A percentile compares a stretch with the other conserved stretches of the same genome.
phyloP scores from a whole-genome alignment of 768 basidiomycete genomes.

The Lyophyllum semitale region DNA sequence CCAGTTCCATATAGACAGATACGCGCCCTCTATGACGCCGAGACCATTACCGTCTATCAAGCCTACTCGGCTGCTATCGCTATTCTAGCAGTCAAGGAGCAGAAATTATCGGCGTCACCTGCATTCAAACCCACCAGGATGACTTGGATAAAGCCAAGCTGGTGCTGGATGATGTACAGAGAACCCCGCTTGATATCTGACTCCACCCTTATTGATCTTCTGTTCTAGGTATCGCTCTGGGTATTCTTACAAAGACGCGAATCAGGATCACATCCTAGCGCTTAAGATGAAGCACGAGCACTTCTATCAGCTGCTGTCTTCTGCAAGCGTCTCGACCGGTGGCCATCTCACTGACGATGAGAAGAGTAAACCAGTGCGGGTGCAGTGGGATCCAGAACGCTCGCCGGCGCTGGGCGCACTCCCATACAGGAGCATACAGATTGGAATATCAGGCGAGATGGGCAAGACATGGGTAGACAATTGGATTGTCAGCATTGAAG shows the following conservation, averaged over 20 bases:
- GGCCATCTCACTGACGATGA: slow-evolving; percentile 8
- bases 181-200: background rate
- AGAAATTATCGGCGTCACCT: slow-evolving; percentile 15
- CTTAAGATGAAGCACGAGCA: slow-evolving; percentile 18
- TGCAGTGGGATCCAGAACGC: slow-evolving; percentile 7
- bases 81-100: slow-evolving; percentile 11
- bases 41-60: slow-evolving; percentile 16
- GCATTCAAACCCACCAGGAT: slow-evolving; percentile 15
- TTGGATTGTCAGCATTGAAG: slow-evolving; percentile 18
- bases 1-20: slow-evolving; percentile 15
- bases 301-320: slow-evolving; percentile 10
- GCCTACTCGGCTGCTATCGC: slow-evolving; percentile 17
- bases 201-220: background rate
- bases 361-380: slow-evolving; percentile 14
- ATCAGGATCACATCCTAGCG: slow-evolving; percentile 16
- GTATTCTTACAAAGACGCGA: slow-evolving; percentile 14
- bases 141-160: slow-evolving; percentile 21
- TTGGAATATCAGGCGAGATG: slow-evolving; percentile 12
- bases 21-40: slow-evolving; percentile 14
- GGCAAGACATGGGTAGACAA: slow-evolving; percentile 14
- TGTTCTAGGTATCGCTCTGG: slow-evolving; percentile 14
- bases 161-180: slow-evolving; percentile 21
- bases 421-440: slow-evolving; percentile 17
- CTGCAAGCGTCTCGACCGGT: slow-evolving; percentile 11
- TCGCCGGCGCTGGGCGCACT: slow-evolving; percentile 9